These are phyloP conservation scores for Roridomyces roridus DNA, from an alignment of 768 basidiomycete genomes.

Conservation along the genomic window DNA sequence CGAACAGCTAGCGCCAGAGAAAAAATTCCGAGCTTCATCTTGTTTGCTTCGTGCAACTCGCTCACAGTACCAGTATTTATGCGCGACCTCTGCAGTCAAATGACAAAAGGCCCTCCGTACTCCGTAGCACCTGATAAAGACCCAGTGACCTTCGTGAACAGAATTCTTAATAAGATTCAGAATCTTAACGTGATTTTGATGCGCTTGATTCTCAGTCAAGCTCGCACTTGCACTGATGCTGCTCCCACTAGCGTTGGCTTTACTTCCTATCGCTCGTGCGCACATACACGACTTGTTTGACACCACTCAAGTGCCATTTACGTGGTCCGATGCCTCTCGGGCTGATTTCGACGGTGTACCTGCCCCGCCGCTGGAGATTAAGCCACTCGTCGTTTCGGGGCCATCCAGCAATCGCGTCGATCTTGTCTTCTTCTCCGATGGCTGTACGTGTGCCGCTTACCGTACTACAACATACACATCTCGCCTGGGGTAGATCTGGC, in stretches of 20 bases:
- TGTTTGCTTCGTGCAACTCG: too few relatives aligned
- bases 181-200: too few relatives aligned
- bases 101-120: too few relatives aligned
- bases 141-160: too few relatives aligned
- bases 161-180: too few relatives aligned
- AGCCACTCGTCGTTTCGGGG: slow-evolving; percentile 67
- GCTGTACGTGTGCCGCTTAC: slow-evolving; percentile 61
- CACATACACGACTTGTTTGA: slow-evolving; percentile 1
- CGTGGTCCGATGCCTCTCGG: background rate
- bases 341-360: slow-evolving; percentile 17
- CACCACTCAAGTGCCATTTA: slow-evolving; percentile 3
- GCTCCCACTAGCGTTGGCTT: too few relatives aligned
- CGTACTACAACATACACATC: background rate
- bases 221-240: too few relatives aligned
- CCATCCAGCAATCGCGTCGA: slow-evolving; percentile 70
- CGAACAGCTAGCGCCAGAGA: background rate
- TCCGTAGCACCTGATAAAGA: too few relatives aligned
- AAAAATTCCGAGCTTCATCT: slow-evolving; percentile 1
- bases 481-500: slow-evolving; percentile 56
- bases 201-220: too few relatives aligned
- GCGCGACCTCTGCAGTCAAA: too few relatives aligned
- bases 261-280: too few relatives aligned
- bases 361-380: slow-evolving; percentile 56
- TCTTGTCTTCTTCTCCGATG: slow-evolving; percentile 79
- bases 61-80: too few relatives aligned